Percentiles rank a stretch among this genome's conserved stretches.
Conservation (phyloP, 805 yeast genomes). For the Saturnispora dispora region DNA sequence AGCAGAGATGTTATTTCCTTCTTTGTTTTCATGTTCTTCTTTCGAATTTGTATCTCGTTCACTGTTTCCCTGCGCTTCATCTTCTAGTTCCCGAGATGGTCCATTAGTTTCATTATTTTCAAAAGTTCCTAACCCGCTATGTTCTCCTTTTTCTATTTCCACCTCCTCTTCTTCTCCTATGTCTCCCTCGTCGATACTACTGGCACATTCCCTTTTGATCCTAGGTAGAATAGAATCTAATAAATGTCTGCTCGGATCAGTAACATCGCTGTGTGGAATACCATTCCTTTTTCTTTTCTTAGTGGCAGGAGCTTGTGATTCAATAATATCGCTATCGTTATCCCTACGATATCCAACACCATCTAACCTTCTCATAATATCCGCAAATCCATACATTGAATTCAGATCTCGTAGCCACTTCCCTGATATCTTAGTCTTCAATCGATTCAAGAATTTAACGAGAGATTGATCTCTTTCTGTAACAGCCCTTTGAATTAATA, state of each 20-base stretch:
- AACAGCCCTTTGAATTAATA: slow-evolving; percentile 9
- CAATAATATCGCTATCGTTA: slow-evolving; percentile 1
- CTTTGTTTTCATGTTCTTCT: background rate
- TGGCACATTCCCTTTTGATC: background rate
- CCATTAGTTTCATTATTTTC: background rate
- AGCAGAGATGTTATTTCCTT: background rate
- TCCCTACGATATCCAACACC: background rate
- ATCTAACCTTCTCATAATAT: slow-evolving; percentile 1
- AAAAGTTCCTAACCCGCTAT: no score
- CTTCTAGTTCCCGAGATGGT: background rate
- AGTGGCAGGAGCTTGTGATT: background rate
- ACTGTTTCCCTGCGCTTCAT: background rate
- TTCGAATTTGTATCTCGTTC: background rate
- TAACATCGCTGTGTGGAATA: background rate
- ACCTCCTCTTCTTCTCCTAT: background rate
- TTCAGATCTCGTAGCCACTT: slow-evolving; percentile 13
- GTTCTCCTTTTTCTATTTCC: background rate
- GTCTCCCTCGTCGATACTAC: background rate
- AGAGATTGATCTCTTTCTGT: slow-evolving; percentile 12
- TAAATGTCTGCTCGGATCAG: slow-evolving; percentile 1
- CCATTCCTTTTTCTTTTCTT: background rate
- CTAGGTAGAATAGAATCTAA: background rate
- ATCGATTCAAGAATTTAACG: slow-evolving; percentile 13
- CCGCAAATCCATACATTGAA: slow-evolving; percentile 9
- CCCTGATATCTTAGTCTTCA: slow-evolving; percentile 11